These are phyloP conservation scores for Fragaria vesca DNA, from an alignment of 306 rosid species.

Conservation along the genomic window DNA sequence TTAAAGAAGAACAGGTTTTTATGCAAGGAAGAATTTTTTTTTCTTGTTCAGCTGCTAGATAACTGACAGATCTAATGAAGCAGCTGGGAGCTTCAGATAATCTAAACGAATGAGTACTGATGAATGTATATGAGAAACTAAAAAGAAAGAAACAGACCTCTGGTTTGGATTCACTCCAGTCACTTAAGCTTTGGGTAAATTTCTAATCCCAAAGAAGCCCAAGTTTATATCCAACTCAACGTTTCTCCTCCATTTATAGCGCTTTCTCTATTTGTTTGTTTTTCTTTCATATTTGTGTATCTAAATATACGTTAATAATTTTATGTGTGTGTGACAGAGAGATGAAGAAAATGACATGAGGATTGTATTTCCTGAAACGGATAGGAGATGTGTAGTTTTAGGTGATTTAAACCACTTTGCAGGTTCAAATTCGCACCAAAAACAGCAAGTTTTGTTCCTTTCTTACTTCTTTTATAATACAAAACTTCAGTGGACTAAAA, in stretches of 20 bases:
- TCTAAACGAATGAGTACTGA: not conserved
- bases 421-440: slow-evolving; percentile 49
- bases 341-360: slow-evolving; percentile 24
- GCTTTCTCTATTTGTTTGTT: slow-evolving; percentile 50
- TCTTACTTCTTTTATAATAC: not conserved
- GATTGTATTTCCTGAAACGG: slow-evolving; percentile 42
- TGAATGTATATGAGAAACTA: not conserved
- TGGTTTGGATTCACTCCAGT: slow-evolving; percentile 38
- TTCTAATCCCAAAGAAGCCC: slow-evolving; percentile 60
- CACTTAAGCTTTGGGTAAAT: slow-evolving; percentile 62
- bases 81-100: not conserved
- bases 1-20: not conserved
- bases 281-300: slow-evolving; percentile 15
- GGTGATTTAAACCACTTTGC: slow-evolving; percentile 50
- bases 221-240: slow-evolving; percentile 33
- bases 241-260: slow-evolving; percentile 47
- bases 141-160: slow-evolving; percentile 40
- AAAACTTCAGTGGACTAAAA: not conserved
- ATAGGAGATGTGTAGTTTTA: slow-evolving; percentile 40
- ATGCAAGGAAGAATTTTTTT: not conserved
- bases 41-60: not conserved
- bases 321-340: slow-evolving; percentile 2
- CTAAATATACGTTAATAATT: not conserved
- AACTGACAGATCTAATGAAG: not conserved
- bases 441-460: slow-evolving; percentile 35